phyloP scores from a whole-genome alignment of 805 yeast species.

The Ascoidea rubescens region DNA sequence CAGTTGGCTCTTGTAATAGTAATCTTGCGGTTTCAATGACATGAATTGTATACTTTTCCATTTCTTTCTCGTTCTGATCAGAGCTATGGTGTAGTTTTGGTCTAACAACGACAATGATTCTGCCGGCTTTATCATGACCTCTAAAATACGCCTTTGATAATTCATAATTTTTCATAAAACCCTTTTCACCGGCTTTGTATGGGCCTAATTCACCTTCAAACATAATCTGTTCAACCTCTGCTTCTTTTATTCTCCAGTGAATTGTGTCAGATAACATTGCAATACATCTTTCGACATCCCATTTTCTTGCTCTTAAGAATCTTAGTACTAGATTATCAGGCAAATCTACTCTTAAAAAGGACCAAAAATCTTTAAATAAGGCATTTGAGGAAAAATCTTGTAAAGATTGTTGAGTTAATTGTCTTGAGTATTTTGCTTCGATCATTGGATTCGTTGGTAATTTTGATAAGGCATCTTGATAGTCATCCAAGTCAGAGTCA shows the following conservation, averaged over 20 bases:
- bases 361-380: conserved; percentile 39
- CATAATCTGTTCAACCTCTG: conserved; percentile 47
- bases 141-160: conserved; percentile 58
- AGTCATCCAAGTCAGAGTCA: neutral
- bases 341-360: conserved; percentile 56
- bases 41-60: conserved; percentile 61
- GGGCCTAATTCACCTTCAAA: conserved; percentile 47
- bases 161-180: conserved; percentile 42
- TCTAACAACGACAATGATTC: conserved; percentile 74
- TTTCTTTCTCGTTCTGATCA: conserved; percentile 55
- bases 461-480: conserved; percentile 6
- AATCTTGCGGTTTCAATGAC: conserved; percentile 76
- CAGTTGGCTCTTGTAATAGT: conserved; percentile 59
- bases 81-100: conserved; percentile 62
- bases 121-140: conserved; percentile 58
- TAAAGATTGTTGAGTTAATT: conserved; percentile 32
- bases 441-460: conserved; percentile 15
- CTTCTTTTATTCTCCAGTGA: conserved; percentile 58
- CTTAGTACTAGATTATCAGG: conserved; percentile 71
- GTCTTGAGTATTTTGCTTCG: conserved; percentile 20
- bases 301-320: conserved; percentile 78
- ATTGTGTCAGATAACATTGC: conserved; percentile 62
- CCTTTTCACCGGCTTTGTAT: conserved; percentile 19
- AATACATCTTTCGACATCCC: conserved; percentile 55
- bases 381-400: conserved; percentile 37